Base-by-base conservation (phyloP, 2,329 filamentous ascomycete species). In the Scopulariopsis brevicaulis region DNA sequence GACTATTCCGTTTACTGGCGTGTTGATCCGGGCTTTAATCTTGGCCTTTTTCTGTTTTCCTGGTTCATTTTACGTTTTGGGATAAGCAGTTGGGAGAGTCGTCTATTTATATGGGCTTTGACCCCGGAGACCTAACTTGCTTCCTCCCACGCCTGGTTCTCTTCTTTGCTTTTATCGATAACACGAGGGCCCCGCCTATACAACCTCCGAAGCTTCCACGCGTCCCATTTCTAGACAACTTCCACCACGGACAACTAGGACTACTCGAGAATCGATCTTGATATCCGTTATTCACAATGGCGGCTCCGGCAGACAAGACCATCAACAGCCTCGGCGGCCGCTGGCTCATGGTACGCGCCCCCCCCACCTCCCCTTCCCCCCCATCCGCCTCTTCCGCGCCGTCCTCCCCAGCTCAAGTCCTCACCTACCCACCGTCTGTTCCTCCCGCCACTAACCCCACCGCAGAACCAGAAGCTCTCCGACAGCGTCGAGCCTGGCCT, bases 381-480 rank as follows among this genome's bases (percentile, higher is more conserved):
- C 34, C 50, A 22, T 24, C 46, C 2, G 11, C 46, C 46, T 20
- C 28, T 50, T 18, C 18, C 43, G 7, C n/a, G 11, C 18, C 37
- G 37, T 14, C 37, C 37, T 40, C 37, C 37, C 37, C 37, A 32
- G 28, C 12, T 18, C 12, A 40, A 40, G 12, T 4, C n/a, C 28
- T 8, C 28, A 32, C 51, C 54, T 12, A 34, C 34, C 24, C 25
- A 18, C 22, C 46, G 2, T 22, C 46, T n/a, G 7, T 20, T 50
- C n/a, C 18, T 25, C 46, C 22, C 20, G 7, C 54, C 28, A 46
- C 48, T 61, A 55, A 57, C 37, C 52, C 32, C 11, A 7, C 28
- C 18, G 14, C 55, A 93, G 89, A 92, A 94, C 79, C 87, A 88
- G 69, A 73, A 75, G 61, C 76, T 91, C 64, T 91, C 88, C 60